Conservation (phyloP, 768 basidiomycete genomes). For the Lyophyllum atratum region DNA sequence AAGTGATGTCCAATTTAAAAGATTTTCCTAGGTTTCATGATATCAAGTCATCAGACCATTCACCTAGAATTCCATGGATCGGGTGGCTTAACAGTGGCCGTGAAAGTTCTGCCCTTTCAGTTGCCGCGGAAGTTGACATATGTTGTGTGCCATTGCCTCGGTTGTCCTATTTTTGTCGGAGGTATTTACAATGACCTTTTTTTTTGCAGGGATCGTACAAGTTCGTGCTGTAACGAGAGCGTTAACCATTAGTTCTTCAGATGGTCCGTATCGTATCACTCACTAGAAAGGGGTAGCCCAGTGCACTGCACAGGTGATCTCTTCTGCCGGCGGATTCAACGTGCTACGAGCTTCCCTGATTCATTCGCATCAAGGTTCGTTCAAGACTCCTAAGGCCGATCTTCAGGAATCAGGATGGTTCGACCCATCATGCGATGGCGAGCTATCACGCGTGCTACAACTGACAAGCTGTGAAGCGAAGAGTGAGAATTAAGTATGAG, state of each 20-base stretch:
- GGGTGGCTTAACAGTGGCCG: background rate
- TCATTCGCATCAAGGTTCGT: background rate
- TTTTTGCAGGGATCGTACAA: too few species aligned
- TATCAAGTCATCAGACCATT: background rate
- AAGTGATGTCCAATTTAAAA: background rate
- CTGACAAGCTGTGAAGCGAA: background rate
- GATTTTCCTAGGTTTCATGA: background rate
- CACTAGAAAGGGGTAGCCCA: too few species aligned
- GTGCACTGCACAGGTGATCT: too few species aligned
- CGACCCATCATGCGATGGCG: background rate
- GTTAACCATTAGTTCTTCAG: background rate
- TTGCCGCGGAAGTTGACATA: background rate
- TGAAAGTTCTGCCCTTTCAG: background rate
- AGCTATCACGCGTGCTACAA: background rate
- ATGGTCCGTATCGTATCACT: too few species aligned
- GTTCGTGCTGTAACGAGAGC: background rate
- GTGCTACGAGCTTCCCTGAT: background rate
- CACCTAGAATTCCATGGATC: background rate
- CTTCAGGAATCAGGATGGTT: background rate
- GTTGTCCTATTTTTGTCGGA: background rate
- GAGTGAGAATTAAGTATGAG: background rate
- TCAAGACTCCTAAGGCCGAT: too few species aligned
- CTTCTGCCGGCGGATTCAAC: background rate
- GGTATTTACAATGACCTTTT: background rate
- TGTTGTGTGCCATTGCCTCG: too few species aligned